Evolutionary conservation across 805 yeast genomes (phyloP).

Genomic region (Hanseniaspora vineae): DNA sequence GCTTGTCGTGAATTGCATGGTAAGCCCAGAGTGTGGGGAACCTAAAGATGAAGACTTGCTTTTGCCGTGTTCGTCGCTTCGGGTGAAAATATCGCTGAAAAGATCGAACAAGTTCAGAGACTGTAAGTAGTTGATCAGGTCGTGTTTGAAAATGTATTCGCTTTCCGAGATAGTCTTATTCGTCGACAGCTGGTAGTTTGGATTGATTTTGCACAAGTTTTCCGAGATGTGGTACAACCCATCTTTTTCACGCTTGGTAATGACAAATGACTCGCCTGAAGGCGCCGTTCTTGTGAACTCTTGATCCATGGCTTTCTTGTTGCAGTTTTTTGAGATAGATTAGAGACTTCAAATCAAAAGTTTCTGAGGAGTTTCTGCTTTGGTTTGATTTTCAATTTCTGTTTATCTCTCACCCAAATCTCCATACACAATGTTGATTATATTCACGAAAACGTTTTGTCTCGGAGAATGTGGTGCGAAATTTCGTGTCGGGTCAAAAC

Average conservation of each 20-base stretch:
- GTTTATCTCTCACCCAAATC: too few relatives aligned
- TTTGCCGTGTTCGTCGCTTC: not conserved
- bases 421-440: too few relatives aligned
- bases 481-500: too few relatives aligned
- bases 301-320: not conserved
- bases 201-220: not conserved
- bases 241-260: not conserved
- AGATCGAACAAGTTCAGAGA: not conserved
- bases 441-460: too few relatives aligned
- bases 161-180: not conserved
- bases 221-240: not conserved
- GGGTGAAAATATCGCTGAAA: not conserved
- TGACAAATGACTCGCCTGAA: not conserved
- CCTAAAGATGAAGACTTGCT: slow-evolving; percentile 9
- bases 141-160: not conserved
- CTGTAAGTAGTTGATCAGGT: not conserved
- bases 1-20: slow-evolving; percentile 9
- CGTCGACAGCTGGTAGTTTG: not conserved
- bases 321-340: too few relatives aligned
- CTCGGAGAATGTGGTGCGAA: too few relatives aligned
- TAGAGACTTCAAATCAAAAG: too few relatives aligned
- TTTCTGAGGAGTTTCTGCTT: too few relatives aligned
- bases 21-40: slow-evolving; percentile 1
- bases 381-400: too few relatives aligned
- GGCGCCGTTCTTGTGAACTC: not conserved